Evolutionary conservation across 139 green algal genomes (phyloP), one percentile per base, ranked within the genome.

Genomic region (Picochlorum sp.): DNA sequence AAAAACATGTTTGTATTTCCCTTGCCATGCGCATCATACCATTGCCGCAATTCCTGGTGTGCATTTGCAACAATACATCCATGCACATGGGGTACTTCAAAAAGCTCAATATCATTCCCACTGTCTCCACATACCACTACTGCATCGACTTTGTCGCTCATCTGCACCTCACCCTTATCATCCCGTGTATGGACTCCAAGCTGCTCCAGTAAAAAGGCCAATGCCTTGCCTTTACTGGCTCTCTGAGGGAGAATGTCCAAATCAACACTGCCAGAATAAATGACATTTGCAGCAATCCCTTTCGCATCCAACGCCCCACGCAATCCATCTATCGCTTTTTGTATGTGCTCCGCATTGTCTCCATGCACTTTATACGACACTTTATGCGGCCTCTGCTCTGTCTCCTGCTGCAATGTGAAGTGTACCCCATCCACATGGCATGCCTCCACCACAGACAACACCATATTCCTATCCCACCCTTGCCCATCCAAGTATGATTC

Each of bases 51-150:
- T 83, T 97, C 91, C 1, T 76, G 45, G 65, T 92, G 85, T 1
- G 91, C 91, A 60, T 95, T 95, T 28, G 74, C 58, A 41, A 97
- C 90, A 47, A 96, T 82, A 68, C 90, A 93, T 45, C 85, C 86
- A 26, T 76, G 66, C 45, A 92, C 87, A 13, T 76, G 74, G 1
- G 72, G 66, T 45, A 95, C 85, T n/a, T 77, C 52, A 70, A 95
- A 95, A 57, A 97, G 73, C 76, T 97, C 91, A 1, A 85, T 69
- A 65, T 97, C 91, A 71, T 97, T 97, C 49, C 91, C 91, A 45
- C 77, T 90, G 78, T 97, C 91, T 6, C 91, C 91, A 72, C 85
- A 91, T 31, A 93, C 91, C 76, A 97, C 75, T n/a, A 81, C 68
- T 38, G 74, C 82, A 15, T 75, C 77, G 11, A 34, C 11, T n/a